Conservation (phyloP, 1,284 basidiomycete species). For the Golubevia pallescens region DNA sequence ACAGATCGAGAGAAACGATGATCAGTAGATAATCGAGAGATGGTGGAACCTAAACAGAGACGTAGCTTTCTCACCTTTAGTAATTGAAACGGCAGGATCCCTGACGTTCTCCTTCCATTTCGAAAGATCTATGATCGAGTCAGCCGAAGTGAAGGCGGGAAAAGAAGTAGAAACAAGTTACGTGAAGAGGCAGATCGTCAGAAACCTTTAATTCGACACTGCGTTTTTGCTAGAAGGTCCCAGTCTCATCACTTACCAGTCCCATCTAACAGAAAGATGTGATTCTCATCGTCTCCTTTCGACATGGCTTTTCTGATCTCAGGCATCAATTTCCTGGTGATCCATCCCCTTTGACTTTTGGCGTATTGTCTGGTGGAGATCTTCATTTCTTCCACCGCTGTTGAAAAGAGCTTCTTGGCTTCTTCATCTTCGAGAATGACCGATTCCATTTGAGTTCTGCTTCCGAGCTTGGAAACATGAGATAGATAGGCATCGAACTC, state of each 20-base stretch:
- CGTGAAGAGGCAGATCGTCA: too few species aligned
- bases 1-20: too few species aligned
- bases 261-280: conserved; percentile 74
- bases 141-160: conserved; percentile 2
- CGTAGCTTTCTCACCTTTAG: conserved; percentile 5
- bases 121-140: conserved; percentile 68
- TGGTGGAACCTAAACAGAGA: background rate
- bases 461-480: conserved; percentile 64
- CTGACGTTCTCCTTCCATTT: conserved; percentile 69
- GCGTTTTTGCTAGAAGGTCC: background rate
- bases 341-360: conserved; percentile 88
- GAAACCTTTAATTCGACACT: background rate
- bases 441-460: conserved; percentile 8
- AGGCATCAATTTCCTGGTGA: conserved; percentile 86
- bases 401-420: conserved; percentile 66
- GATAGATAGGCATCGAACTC: conserved; percentile 78
- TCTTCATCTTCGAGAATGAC: conserved; percentile 5
- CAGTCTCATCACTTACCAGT: conserved; percentile 74
- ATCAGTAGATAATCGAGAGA: background rate
- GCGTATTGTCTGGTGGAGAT: conserved; percentile 88
- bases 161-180: conserved; percentile 16
- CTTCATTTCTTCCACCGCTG: conserved; percentile 81
- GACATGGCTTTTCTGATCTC: conserved; percentile 69
- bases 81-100: conserved; percentile 37
- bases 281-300: conserved; percentile 57